Percentiles rank a stretch among this genome's conserved stretches.
These are phyloP conservation scores for Kwoniella shandongensis DNA, from an alignment of 768 basidiomycete species.

Conservation along the genomic window DNA sequence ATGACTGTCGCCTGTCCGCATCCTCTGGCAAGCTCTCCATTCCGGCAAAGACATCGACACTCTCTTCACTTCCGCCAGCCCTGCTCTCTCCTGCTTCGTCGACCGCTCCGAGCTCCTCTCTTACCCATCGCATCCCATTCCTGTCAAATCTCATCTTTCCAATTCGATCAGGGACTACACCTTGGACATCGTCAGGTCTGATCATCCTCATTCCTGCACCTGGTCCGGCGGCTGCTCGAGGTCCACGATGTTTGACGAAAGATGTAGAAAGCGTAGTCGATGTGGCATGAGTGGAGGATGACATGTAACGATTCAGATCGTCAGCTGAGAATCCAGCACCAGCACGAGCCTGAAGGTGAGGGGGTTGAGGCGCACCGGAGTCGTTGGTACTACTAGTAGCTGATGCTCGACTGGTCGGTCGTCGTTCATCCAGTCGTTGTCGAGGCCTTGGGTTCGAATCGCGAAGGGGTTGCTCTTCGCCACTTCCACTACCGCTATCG, in stretches of 20 bases:
- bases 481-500: constrained; percentile 37
- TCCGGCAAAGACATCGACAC: constrained; percentile 78
- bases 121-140: constrained; percentile 81
- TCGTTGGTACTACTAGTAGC: constrained; percentile 3
- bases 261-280: constrained; percentile 65
- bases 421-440: constrained; percentile 12
- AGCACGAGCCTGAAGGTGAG: constrained; percentile 36
- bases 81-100: constrained; percentile 36
- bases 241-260: constrained; percentile 66
- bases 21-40: constrained; percentile 82
- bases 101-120: constrained; percentile 53
- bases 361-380: constrained; percentile 13
- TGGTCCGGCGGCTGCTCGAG: constrained; percentile 20
- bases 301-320: constrained; percentile 85
- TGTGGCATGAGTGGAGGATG: constrained; percentile 78
- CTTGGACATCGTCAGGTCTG: constrained; percentile 70
- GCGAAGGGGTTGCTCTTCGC: constrained; percentile 9
- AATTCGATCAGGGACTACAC: constrained; percentile 69
- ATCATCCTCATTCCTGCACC: constrained; percentile 62
- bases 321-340: constrained; percentile 59
- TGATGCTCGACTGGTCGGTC: constrained; percentile 18
- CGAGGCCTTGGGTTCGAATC: neutral
- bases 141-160: constrained; percentile 87
- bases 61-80: constrained; percentile 40
- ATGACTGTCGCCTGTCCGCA: constrained; percentile 1